Conservation (phyloP, 2,329 filamentous ascomycete genomes). For the Arthroderma sp. region DNA sequence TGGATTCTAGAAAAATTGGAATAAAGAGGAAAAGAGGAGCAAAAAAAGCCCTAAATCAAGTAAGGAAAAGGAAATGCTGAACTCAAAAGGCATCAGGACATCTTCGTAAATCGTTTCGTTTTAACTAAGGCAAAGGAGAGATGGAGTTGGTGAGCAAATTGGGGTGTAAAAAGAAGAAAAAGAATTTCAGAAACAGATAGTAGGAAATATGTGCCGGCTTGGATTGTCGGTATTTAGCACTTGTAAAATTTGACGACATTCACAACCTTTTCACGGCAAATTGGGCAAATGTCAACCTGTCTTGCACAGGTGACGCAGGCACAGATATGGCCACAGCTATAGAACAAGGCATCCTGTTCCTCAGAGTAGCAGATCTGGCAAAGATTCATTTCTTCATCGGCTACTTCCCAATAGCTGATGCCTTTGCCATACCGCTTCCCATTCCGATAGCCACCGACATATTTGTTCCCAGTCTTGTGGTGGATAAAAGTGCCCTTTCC, state of each 20-base stretch:
- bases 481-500: slow-evolving; percentile 46
- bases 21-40: too few relatives aligned
- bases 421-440: slow-evolving; percentile 49
- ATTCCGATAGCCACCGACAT: slow-evolving; percentile 47
- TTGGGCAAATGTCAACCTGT: slow-evolving; percentile 46
- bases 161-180: too few relatives aligned
- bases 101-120: too few relatives aligned
- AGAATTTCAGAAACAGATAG: too few relatives aligned
- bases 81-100: too few relatives aligned
- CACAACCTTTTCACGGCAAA: slow-evolving; percentile 45
- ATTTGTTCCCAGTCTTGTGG: slow-evolving; percentile 45
- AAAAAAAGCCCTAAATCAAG: too few relatives aligned
- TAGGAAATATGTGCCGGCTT: too few relatives aligned
- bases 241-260: slow-evolving; percentile 46
- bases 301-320: slow-evolving; percentile 47
- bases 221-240: slow-evolving; percentile 17
- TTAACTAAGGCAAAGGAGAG: too few relatives aligned
- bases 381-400: slow-evolving; percentile 45
- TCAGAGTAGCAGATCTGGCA: slow-evolving; percentile 53
- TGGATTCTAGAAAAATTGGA: too few relatives aligned
- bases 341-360: slow-evolving; percentile 47
- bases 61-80: too few relatives aligned
- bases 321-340: slow-evolving; percentile 51
- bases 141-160: too few relatives aligned
- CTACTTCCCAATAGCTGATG: slow-evolving; percentile 49